Evolutionary conservation across 176 grass and related monocot genomes (phyloP), one percentile per base, ranked within the genome.

Genomic region (Rhipidocladum racemiflorum): DNA sequence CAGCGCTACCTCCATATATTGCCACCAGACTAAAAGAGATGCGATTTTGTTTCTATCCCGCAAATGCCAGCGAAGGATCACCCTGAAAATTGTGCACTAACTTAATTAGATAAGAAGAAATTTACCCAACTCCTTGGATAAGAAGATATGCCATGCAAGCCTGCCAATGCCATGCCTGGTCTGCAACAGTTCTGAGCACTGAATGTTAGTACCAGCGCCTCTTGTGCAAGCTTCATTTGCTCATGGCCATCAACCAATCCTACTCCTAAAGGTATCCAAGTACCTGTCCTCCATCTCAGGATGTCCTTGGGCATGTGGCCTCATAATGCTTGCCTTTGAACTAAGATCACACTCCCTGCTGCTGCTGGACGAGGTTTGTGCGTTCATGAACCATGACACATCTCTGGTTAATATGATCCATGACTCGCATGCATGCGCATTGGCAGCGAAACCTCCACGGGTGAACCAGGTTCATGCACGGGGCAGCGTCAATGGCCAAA

Each of bases 391-490:
- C 80, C 76, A 74, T 81, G 59, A 11, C 51, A 18, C 59, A 29
- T 74, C 48, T 61, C 48, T 61, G 43, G 25, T 77, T 56, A 56
- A 56, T 38, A 55, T 67, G 36, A 74, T 46, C 38, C 49, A 81
- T 88, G 55, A 64, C 63, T 43, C 45, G 56, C 64, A 87, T 46
- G 56, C 64, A 87, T 46, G 65, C 45, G 7, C 73, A 42, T 70
- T 87, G 70, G 5, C 59, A 39, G 44, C 38, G 4, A 11, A 40
- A 32, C 8, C 25, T 23, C 16, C 61, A 12, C 5, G 9, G 32
- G 72, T 77, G 80, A 77, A 46, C 35, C 86, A 57, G 75, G 81
- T 84, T 62, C 44, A 70, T 7, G 43, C 32, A 12, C 14, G 2
- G 30, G 7, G 32, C 76, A 50, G 30, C 11, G 42, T 54, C 85